These are phyloP conservation scores for Kurtzmaniella natalensis DNA, from an alignment of 1,139 yeast genomes.

Conservation along the genomic window DNA sequence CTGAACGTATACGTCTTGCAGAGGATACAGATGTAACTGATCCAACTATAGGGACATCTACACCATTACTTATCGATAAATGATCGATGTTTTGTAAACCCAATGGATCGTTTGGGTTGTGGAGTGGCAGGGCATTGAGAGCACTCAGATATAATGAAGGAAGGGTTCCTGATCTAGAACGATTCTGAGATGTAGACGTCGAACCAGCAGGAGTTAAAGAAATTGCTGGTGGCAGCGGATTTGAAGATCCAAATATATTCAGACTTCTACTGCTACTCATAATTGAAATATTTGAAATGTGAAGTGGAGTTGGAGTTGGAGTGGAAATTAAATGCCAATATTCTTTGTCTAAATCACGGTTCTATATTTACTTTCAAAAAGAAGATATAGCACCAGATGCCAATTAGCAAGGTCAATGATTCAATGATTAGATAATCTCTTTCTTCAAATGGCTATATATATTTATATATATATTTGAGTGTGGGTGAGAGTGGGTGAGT, in stretches of 20 bases:
- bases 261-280: constrained; percentile 5
- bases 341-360: too few species aligned
- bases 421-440: too few species aligned
- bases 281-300: too few species aligned
- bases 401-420: too few species aligned
- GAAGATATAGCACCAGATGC: too few species aligned
- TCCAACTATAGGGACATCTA: constrained; percentile 3
- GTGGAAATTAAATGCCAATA: too few species aligned
- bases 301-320: too few species aligned
- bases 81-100: constrained; percentile 17
- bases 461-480: too few species aligned
- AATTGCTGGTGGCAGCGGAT: constrained; percentile 33
- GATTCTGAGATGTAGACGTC: constrained; percentile 5
- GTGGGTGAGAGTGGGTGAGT: too few species aligned
- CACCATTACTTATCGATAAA: constrained; percentile 5
- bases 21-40: background rate
- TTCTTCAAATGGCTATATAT: too few species aligned
- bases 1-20: constrained; percentile 36
- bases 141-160: constrained; percentile 24
- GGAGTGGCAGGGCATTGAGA: constrained; percentile 14
- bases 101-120: constrained; percentile 12
- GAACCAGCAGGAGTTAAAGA: constrained; percentile 29
- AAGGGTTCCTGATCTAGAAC: constrained; percentile 56
- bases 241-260: constrained; percentile 8
- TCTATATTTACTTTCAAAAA: too few species aligned